These are phyloP conservation scores for Podaxis sp. DNA, from an alignment of 768 basidiomycete species.

Conservation along the genomic window DNA sequence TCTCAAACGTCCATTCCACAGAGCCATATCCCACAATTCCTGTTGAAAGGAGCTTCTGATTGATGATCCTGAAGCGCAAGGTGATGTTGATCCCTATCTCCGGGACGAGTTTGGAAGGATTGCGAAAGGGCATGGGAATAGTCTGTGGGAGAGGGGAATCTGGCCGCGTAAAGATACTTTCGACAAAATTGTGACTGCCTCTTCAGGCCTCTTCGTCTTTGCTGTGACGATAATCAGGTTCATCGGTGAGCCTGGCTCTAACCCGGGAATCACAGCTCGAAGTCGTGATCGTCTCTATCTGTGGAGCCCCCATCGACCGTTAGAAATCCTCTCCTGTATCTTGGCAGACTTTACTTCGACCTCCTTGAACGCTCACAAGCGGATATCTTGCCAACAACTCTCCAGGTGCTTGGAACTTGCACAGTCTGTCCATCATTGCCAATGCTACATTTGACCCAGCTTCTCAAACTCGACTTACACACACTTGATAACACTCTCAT, in stretches of 20 bases:
- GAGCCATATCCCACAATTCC: neutral
- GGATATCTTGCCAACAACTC: neutral
- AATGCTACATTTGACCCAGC: neutral
- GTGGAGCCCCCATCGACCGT: neutral
- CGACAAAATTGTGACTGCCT: slow-evolving; percentile 5
- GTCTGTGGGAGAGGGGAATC: neutral
- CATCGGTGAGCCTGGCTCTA: slow-evolving; percentile 13
- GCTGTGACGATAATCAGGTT: slow-evolving; percentile 10
- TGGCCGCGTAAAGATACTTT: neutral
- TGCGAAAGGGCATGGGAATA: neutral
- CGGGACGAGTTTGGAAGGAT: neutral
- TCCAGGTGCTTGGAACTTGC: neutral
- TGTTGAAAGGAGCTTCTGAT: neutral
- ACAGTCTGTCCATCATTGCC: neutral
- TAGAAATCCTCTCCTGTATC: neutral
- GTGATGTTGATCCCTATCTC: neutral
- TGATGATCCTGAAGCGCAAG: neutral
- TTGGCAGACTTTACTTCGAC: neutral
- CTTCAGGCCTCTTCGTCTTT: slow-evolving; percentile 16
- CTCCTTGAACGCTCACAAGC: neutral
- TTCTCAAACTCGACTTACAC: neutral
- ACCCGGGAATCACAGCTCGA: neutral
- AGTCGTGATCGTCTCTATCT: neutral
- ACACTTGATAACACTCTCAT: neutral
- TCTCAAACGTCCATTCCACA: neutral